A percentile compares a stretch with the other conserved stretches of the same genome.
Evolutionary conservation across 352 stramenopile species (phyloP).

Genomic region (Globisporangium iwayamae): DNA sequence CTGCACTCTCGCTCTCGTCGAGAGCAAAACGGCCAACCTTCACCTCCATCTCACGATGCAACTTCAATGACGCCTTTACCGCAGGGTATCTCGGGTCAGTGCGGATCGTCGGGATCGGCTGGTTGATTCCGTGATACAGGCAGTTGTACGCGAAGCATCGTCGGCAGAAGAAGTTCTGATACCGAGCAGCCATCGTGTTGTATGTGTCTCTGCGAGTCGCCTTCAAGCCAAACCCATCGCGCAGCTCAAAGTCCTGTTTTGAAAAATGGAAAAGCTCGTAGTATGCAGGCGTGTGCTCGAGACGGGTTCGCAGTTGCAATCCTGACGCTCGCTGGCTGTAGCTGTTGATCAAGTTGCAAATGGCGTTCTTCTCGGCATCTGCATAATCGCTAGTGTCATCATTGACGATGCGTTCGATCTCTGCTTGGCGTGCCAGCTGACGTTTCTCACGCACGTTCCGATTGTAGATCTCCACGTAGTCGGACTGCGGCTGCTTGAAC

Average conservation of each 20-base stretch:
- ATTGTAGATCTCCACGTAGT: conserved; percentile 50
- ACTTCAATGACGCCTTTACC: conserved; percentile 40
- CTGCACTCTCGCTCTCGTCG: background rate
- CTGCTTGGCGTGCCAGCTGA: conserved; percentile 18
- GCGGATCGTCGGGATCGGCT: conserved; percentile 40
- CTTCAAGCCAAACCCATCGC: conserved; percentile 12
- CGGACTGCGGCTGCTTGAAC: conserved; percentile 53
- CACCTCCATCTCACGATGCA: conserved; percentile 23
- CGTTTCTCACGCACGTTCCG: conserved; percentile 21
- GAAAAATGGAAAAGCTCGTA: conserved; percentile 30
- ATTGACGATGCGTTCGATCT: conserved; percentile 8
- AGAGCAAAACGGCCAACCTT: background rate
- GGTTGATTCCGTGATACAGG: conserved; percentile 55
- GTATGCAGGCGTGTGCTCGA: conserved; percentile 26
- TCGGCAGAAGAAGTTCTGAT: conserved; percentile 66
- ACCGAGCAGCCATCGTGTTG: conserved; percentile 30
- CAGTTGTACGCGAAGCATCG: conserved; percentile 79
- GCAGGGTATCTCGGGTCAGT: conserved; percentile 52
- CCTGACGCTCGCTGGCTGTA: conserved; percentile 14
- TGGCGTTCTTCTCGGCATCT: background rate
- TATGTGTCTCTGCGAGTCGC: background rate
- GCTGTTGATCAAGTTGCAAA: background rate
- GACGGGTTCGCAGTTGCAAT: conserved; percentile 20
- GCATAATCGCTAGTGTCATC: conserved; percentile 2
- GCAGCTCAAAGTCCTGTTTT: background rate